phyloP scores from a whole-genome alignment of 441 rosid genomes.

The Populus hybrid region DNA sequence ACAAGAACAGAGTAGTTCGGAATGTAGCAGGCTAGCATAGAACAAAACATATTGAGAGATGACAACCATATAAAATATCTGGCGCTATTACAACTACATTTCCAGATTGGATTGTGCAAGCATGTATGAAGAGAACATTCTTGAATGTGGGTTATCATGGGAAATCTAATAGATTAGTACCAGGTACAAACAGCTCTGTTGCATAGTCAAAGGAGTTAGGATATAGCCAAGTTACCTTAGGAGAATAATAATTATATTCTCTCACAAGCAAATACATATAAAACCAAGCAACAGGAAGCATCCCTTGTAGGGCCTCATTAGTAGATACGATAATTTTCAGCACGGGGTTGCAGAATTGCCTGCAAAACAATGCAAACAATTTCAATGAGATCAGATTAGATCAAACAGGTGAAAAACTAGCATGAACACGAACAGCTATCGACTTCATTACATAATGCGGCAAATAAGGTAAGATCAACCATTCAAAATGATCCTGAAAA shows the following conservation, averaged over 20 bases:
- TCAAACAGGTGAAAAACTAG: not conserved
- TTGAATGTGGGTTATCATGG: not conserved
- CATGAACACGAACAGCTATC: no score
- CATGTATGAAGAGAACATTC: not conserved
- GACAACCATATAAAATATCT: not conserved
- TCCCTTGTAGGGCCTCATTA: conserved; percentile 11
- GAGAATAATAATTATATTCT: conserved; percentile 21
- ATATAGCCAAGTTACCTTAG: conserved; percentile 12
- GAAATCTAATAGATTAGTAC: conserved; percentile 12
- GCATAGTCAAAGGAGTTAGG: conserved; percentile 19
- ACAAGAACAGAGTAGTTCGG: not conserved
- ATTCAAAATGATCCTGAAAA: not conserved
- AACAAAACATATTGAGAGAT: not conserved
- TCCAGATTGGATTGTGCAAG: not conserved
- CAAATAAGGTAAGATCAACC: not conserved
- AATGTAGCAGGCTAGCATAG: not conserved
- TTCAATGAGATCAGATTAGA: not conserved
- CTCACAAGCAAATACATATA: not conserved
- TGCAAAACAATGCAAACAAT: conserved; percentile 15
- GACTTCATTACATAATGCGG: not conserved
- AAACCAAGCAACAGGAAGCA: conserved; percentile 7
- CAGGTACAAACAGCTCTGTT: conserved; percentile 14
- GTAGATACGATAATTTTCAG: conserved; percentile 29
- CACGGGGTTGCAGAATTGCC: conserved; percentile 32
- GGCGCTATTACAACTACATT: not conserved